Evolutionary conservation across 352 stramenopile genomes (phyloP), one percentile per base, ranked within the genome.

Genomic region (Phytophthora quininea): DNA sequence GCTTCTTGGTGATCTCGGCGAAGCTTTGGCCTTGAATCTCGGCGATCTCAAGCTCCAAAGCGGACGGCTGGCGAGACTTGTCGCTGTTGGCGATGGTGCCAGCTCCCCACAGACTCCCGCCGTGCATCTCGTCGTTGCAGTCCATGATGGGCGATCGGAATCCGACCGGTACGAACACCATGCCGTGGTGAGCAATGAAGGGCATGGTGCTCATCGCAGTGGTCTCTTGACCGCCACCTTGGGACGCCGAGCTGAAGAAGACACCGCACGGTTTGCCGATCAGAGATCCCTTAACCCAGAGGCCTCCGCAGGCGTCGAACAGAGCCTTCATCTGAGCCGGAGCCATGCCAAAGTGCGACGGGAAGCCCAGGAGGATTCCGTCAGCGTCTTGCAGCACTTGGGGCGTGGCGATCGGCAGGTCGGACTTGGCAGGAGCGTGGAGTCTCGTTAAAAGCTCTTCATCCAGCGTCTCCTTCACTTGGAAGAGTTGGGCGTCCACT

Each of bases 401-500:
- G 10, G 60, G 51, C 6, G 51, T 54, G 47, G 58, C 58, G 27
- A 64, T 47, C 14, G 58, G 59, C 42, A 56, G 30, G 51, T 61
- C 51, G 9, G 30, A 12, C 49, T 65, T 65, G n/a, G 58, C 37
- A 0, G 58, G 49, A 2, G 58, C 58, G 58, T 66, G 32, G 43
- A 67, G 59, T 33, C 59, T 67, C 11, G 45, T 52, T 27, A 67
- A 35, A 11, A 67, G 42, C 35, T 67, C 60, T 1, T 67, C 52
- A n/a, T 43, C 54, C 32, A 61, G 45, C 29, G 60, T 61, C 45
- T 67, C 60, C 3, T 51, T 31, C 35, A 61, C 19, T 42, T 61
- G 60, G 33, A 61, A 67, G 29, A 67, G 58, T 40, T 43, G 55
- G 12, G 51, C 51, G 3, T 60, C 27, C 35, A 67, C 60, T 4